Evolutionary conservation across 2,329 filamentous ascomycete species (phyloP).

Genomic region (Coniochaeta hoffmannii): DNA sequence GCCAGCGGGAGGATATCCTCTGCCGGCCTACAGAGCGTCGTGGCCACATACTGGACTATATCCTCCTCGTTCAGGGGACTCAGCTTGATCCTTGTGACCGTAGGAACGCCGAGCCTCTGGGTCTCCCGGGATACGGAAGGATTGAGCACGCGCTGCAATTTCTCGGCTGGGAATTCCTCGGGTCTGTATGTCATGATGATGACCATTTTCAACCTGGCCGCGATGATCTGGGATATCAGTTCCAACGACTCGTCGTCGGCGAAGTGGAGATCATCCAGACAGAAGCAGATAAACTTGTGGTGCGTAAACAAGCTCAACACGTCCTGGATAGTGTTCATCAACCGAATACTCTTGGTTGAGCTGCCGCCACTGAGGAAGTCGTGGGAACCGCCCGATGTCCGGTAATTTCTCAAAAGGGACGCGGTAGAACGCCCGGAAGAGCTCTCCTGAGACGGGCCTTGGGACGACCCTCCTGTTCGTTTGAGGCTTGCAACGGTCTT

Average conservation of each 20-base stretch:
- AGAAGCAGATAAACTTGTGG: slow-evolving; percentile 83
- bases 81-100: slow-evolving; percentile 64
- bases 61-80: slow-evolving; percentile 70
- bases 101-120: slow-evolving; percentile 39
- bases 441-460: not conserved
- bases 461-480: not conserved
- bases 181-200: slow-evolving; percentile 71
- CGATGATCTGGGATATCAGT: slow-evolving; percentile 72
- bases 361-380: slow-evolving; percentile 52
- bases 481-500: not conserved
- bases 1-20: slow-evolving; percentile 71
- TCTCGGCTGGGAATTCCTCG: slow-evolving; percentile 53
- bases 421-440: not conserved
- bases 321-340: slow-evolving; percentile 85
- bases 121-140: slow-evolving; percentile 46
- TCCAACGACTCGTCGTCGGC: slow-evolving; percentile 84
- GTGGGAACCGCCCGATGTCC: slow-evolving; percentile 42
- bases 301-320: slow-evolving; percentile 74
- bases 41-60: slow-evolving; percentile 73
- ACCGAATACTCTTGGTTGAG: slow-evolving; percentile 59
- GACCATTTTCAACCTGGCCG: slow-evolving; percentile 71
- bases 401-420: slow-evolving; percentile 21
- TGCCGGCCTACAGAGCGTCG: slow-evolving; percentile 66
- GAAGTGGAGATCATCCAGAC: slow-evolving; percentile 83
- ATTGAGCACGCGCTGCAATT: slow-evolving; percentile 45